phyloP scores from a whole-genome alignment of 2,329 filamentous ascomycete genomes.

The Ophiostoma sp. region DNA sequence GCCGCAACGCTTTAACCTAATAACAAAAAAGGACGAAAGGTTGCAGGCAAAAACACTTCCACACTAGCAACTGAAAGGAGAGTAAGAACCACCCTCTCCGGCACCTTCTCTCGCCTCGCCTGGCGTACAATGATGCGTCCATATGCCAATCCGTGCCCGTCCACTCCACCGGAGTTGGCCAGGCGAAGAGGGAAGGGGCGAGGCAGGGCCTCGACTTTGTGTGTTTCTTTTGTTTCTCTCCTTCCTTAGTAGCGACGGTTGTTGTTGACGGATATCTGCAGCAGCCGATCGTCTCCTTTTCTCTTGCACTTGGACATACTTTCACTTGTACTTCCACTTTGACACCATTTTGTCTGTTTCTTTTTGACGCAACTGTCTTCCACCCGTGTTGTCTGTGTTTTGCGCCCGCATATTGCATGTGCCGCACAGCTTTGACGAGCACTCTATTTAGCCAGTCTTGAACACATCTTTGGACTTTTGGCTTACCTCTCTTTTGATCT shows the following conservation, averaged over 20 bases:
- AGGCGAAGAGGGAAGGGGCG: conserved; percentile 21
- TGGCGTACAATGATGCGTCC: neutral
- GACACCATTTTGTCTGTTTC: neutral
- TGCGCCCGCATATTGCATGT: neutral
- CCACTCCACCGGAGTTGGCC: conserved; percentile 18
- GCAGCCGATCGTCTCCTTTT: conserved; percentile 5
- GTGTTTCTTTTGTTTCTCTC: neutral
- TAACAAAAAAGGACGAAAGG: conserved; percentile 1
- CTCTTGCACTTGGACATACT: neutral
- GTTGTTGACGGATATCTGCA: conserved; percentile 18
- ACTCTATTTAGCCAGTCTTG: neutral
- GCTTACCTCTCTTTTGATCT: neutral
- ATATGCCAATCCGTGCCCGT: neutral
- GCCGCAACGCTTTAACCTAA: neutral
- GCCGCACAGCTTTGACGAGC: neutral
- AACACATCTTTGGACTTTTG: neutral
- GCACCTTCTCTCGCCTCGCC: neutral
- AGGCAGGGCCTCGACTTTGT: neutral
- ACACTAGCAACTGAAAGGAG: neutral
- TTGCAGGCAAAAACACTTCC: neutral
- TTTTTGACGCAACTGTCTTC: neutral
- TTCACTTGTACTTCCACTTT: neutral
- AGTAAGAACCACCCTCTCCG: neutral
- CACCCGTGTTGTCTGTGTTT: neutral
- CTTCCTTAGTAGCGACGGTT: neutral